phyloP scores from a whole-genome alignment of 2,329 filamentous ascomycete species.

The Pestalotiopsis sp. region DNA sequence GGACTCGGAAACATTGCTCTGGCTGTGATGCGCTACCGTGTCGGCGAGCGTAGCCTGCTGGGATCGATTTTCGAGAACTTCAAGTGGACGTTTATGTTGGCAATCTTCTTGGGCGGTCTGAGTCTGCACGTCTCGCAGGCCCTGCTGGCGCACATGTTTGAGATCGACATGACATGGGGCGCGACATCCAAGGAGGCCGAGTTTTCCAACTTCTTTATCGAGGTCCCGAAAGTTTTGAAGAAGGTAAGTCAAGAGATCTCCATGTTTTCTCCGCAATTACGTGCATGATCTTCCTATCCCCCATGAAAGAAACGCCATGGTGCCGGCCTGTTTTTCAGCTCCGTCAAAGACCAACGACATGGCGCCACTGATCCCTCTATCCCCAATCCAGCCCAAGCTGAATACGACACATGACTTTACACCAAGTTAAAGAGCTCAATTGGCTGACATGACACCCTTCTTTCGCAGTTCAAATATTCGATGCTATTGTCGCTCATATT shows the following conservation, averaged over 20 bases:
- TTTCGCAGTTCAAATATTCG: conserved; percentile 67
- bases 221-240: conserved; percentile 77
- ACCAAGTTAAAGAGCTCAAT: neutral
- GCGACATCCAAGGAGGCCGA: conserved; percentile 83
- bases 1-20: conserved; percentile 73
- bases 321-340: conserved; percentile 25
- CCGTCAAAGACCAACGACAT: neutral
- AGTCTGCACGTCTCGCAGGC: conserved; percentile 82
- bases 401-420: neutral
- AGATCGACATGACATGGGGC: conserved; percentile 85
- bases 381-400: conserved; percentile 1
- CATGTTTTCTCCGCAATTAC: conserved; percentile 19
- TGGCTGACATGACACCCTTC: conserved; percentile 2
- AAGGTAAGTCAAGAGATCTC: conserved; percentile 60
- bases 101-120: conserved; percentile 81
- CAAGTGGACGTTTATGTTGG: conserved; percentile 74
- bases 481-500: conserved; percentile 64
- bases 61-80: conserved; percentile 64
- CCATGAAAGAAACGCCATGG: neutral
- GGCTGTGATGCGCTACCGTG: conserved; percentile 73
- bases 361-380: neutral
- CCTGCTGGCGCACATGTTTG: conserved; percentile 79
- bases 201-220: conserved; percentile 82
- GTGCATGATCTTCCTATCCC: neutral
- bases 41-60: conserved; percentile 64